Conservation (phyloP, 2,329 filamentous ascomycete species). For the Fusarium dimerum region DNA sequence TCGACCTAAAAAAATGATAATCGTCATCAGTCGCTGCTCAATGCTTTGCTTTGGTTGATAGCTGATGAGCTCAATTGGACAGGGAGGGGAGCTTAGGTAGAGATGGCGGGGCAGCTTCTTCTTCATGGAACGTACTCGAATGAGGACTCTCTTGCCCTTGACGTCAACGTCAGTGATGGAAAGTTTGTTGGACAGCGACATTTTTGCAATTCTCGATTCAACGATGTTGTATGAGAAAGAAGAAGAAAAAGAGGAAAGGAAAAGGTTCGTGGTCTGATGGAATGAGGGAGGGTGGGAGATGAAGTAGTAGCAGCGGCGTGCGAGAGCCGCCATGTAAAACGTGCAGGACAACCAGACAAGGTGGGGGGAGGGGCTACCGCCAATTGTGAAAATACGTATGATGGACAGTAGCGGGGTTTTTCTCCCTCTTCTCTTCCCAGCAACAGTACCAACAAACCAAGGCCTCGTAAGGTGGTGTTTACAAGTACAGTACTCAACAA, state of each 20-base stretch:
- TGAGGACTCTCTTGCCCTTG: conserved; percentile 97
- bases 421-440: neutral
- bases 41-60: conserved; percentile 9
- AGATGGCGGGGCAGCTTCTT: neutral
- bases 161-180: conserved; percentile 95
- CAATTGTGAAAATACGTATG: neutral
- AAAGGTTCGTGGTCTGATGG: conserved; percentile 16
- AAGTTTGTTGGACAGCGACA: conserved; percentile 99
- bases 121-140: conserved; percentile 69
- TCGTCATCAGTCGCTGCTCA: conserved; percentile 16
- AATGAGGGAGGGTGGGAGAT: conserved; percentile 9
- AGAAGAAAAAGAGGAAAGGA: conserved; percentile 17
- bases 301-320: conserved; percentile 14
- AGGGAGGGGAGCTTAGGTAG: neutral
- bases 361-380: neutral
- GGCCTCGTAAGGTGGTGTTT: too few relatives aligned
- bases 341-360: neutral
- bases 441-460: too few relatives aligned
- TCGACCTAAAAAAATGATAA: conserved; percentile 70
- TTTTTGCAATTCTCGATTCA: conserved; percentile 44
- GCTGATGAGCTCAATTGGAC: neutral
- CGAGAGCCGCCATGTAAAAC: neutral
- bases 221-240: conserved; percentile 6
- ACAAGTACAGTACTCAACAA: too few relatives aligned
- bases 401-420: neutral